Conservation (phyloP, 2,329 filamentous ascomycete genomes). For the Epichloe sp. region DNA sequence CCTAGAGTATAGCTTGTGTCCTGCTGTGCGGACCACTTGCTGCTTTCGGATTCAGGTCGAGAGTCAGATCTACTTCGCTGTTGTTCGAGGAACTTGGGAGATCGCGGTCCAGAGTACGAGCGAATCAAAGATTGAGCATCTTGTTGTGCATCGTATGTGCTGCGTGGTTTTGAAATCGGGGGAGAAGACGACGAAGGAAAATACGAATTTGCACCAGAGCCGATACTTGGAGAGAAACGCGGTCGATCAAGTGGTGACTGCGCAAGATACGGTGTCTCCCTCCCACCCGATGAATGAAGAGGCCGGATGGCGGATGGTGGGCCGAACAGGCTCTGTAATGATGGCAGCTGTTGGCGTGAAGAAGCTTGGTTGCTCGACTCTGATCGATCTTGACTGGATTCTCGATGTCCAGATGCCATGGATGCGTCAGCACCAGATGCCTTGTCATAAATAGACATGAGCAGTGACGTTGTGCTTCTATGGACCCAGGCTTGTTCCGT, state of each 20-base stretch:
- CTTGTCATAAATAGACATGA: slow-evolving; percentile 47
- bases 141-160: slow-evolving; percentile 31
- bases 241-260: slow-evolving; percentile 36
- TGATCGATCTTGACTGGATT: slow-evolving; percentile 23
- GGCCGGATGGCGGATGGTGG: slow-evolving; percentile 30
- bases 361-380: slow-evolving; percentile 19
- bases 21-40: slow-evolving; percentile 25
- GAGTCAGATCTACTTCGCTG: slow-evolving; percentile 23
- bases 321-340: slow-evolving; percentile 44
- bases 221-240: slow-evolving; percentile 23
- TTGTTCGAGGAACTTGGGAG: slow-evolving; percentile 29
- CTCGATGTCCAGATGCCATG: slow-evolving; percentile 21
- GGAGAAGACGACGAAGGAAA: slow-evolving; percentile 29
- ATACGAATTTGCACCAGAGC: slow-evolving; percentile 31
- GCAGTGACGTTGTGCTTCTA: slow-evolving; percentile 30
- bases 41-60: slow-evolving; percentile 22
- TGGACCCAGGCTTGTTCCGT: slow-evolving; percentile 34
- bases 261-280: slow-evolving; percentile 27
- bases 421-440: slow-evolving; percentile 30
- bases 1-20: slow-evolving; percentile 32
- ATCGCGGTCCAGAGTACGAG: slow-evolving; percentile 31
- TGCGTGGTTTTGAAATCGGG: slow-evolving; percentile 30
- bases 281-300: slow-evolving; percentile 34
- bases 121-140: slow-evolving; percentile 23
- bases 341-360: slow-evolving; percentile 37